Conservation (phyloP, 805 yeast genomes). For the Teunomyces barrocoloradensis region DNA sequence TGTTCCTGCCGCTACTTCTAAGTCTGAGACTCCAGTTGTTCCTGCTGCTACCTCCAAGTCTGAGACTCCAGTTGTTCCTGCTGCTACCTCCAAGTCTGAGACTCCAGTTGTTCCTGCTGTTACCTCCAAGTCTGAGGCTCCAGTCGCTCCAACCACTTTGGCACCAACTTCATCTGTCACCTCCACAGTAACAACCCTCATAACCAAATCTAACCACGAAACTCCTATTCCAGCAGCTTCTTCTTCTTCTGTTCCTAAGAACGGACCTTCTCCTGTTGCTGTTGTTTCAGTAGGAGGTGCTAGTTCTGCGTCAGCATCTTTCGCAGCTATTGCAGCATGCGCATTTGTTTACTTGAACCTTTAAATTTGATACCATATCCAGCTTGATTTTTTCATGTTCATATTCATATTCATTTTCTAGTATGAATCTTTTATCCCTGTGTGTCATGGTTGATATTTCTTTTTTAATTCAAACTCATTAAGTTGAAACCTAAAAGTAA, state of each 20-base stretch:
- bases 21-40: neutral
- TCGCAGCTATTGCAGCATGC: slow-evolving; percentile 10
- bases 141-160: neutral
- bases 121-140: neutral
- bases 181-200: neutral
- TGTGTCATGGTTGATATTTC: too few species aligned
- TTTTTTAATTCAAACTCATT: too few species aligned
- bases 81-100: neutral
- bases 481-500: too few species aligned
- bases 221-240: slow-evolving; percentile 3
- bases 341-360: slow-evolving; percentile 9
- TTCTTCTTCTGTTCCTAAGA: slow-evolving; percentile 3
- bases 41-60: slow-evolving; percentile 2
- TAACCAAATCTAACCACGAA: slow-evolving; percentile 1
- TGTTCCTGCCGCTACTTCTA: slow-evolving; percentile 4
- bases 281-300: slow-evolving; percentile 9
- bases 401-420: too few species aligned
- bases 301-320: slow-evolving; percentile 6
- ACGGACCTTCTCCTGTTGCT: slow-evolving; percentile 7
- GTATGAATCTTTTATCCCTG: too few species aligned
- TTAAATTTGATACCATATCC: slow-evolving; percentile 5
- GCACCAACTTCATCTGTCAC: neutral
- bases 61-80: slow-evolving; percentile 6
- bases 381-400: too few species aligned
- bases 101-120: slow-evolving; percentile 6